Evolutionary conservation across 352 stramenopile genomes (phyloP).

Genomic region (Pythium brachiatum): DNA sequence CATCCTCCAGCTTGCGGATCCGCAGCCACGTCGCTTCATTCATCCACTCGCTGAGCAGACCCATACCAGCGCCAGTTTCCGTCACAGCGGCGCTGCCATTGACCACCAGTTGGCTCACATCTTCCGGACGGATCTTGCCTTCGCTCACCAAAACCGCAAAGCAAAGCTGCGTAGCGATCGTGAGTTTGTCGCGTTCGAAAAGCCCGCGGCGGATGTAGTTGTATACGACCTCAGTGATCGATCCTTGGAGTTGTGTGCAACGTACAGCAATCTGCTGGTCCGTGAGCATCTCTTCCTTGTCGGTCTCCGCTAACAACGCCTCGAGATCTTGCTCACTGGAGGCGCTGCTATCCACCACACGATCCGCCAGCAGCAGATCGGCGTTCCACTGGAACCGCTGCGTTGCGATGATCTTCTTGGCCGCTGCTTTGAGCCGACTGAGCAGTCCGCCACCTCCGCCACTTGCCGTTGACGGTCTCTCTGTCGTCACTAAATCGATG

Average conservation of each 20-base stretch:
- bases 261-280: constrained; percentile 47
- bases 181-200: constrained; percentile 94
- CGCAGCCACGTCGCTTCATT: constrained; percentile 83
- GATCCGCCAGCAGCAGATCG: constrained; percentile 74
- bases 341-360: constrained; percentile 46
- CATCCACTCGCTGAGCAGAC: constrained; percentile 92
- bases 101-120: constrained; percentile 81
- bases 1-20: constrained; percentile 89
- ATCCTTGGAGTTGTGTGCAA: constrained; percentile 55
- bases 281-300: constrained; percentile 60
- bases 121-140: constrained; percentile 43
- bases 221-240: constrained; percentile 90
- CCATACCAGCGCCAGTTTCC: constrained; percentile 71
- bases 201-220: constrained; percentile 94
- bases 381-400: constrained; percentile 88
- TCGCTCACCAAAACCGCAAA: constrained; percentile 90
- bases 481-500: constrained; percentile 85
- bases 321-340: constrained; percentile 59
- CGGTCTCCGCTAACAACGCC: constrained; percentile 53
- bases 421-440: constrained; percentile 69
- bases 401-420: constrained; percentile 81
- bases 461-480: constrained; percentile 30
- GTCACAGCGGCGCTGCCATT: constrained; percentile 28
- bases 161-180: constrained; percentile 89
- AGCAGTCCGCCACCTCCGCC: constrained; percentile 38